These are phyloP conservation scores for Sporothrix schenckii DNA, from an alignment of 2,329 filamentous ascomycete genomes.

Conservation along the genomic window DNA sequence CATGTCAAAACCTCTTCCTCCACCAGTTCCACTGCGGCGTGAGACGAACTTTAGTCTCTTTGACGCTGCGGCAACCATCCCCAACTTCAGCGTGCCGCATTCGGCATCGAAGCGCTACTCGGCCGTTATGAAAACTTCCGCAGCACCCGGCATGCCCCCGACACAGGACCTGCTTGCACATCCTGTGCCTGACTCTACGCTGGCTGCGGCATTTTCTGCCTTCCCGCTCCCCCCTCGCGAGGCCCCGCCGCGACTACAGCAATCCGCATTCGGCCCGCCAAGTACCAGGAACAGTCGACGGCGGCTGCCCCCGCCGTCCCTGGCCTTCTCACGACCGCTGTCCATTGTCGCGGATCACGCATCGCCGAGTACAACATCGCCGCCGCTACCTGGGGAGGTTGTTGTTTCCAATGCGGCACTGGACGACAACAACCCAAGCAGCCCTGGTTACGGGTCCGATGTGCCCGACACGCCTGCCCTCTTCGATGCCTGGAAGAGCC, in stretches of 20 bases:
- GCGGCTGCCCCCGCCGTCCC: conserved; percentile 49
- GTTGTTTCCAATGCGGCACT: background rate
- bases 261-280: background rate
- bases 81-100: conserved; percentile 57
- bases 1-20: conserved; percentile 12
- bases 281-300: conserved; percentile 39
- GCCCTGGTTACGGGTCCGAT: conserved; percentile 27
- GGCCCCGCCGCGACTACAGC: background rate
- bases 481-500: conserved; percentile 35
- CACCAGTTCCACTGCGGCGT: conserved; percentile 17
- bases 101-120: conserved; percentile 52
- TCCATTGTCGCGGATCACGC: conserved; percentile 60
- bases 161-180: background rate
- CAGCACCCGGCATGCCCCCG: background rate
- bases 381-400: conserved; percentile 30
- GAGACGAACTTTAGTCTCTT: conserved; percentile 18
- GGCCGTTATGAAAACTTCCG: conserved; percentile 40
- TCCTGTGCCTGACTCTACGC: background rate
- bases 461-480: conserved; percentile 37
- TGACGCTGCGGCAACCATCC: conserved; percentile 39
- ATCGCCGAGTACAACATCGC: conserved; percentile 46
- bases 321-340: conserved; percentile 55
- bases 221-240: background rate
- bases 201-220: conserved; percentile 12
- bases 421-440: conserved; percentile 15